Conservation (phyloP, 1,284 basidiomycete species). For the Sanguinoderma infundibulare region DNA sequence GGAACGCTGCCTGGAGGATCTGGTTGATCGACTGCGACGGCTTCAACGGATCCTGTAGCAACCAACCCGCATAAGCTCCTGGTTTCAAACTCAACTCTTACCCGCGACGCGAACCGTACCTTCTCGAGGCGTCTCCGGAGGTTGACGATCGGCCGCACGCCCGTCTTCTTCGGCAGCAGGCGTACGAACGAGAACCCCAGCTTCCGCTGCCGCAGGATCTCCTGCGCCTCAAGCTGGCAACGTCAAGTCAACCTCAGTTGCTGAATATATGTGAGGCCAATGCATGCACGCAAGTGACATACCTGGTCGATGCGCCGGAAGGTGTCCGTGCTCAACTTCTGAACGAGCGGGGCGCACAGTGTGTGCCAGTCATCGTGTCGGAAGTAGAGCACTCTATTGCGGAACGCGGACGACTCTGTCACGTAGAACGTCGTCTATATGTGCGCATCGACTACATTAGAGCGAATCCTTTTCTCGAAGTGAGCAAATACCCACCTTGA, state of each 20-base stretch:
- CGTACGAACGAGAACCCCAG: conserved; percentile 88
- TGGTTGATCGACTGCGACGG: conserved; percentile 79
- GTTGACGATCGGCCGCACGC: conserved; percentile 95
- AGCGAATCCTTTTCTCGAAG: too few species aligned
- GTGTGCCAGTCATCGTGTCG: conserved; percentile 93
- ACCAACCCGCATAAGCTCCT: neutral
- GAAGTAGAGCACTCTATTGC: conserved; percentile 91
- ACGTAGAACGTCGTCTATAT: conserved; percentile 90
- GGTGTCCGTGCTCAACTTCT: conserved; percentile 68
- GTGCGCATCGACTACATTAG: too few species aligned
- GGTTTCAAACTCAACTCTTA: neutral
- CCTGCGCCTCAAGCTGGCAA: conserved; percentile 61
- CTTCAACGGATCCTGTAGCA: conserved; percentile 2
- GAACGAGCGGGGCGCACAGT: conserved; percentile 82
- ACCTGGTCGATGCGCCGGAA: conserved; percentile 69
- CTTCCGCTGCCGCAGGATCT: conserved; percentile 67
- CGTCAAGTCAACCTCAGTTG: neutral
- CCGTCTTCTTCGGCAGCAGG: conserved; percentile 92
- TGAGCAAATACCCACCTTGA: conserved; percentile 61
- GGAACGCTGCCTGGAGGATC: conserved; percentile 81
- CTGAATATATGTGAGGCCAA: too few species aligned
- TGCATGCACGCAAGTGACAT: conserved; percentile 6
- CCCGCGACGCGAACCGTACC: conserved; percentile 27
- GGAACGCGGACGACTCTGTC: conserved; percentile 89
- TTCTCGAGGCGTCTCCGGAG: conserved; percentile 63